Percentiles rank a stretch among this genome's conserved stretches.
Evolutionary conservation across 495 filamentous ascomycete genomes (phyloP).

Genomic region (Darksidea phi): DNA sequence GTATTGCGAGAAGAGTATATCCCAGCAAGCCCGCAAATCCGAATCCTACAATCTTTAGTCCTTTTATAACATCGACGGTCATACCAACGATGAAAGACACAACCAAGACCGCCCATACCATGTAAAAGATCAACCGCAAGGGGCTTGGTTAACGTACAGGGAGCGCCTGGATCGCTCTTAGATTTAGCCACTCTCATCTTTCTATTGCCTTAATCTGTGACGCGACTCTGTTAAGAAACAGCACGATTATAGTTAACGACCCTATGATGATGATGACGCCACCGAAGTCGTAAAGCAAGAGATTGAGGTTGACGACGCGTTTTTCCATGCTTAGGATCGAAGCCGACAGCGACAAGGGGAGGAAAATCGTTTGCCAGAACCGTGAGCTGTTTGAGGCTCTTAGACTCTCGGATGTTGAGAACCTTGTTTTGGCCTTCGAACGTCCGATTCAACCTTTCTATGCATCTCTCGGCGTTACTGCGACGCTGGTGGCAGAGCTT

Average conservation of each 20-base stretch:
- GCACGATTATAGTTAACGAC: not conserved
- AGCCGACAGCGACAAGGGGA: not conserved
- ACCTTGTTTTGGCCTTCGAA: not conserved
- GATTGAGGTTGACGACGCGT: not conserved
- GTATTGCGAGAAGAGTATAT: not conserved
- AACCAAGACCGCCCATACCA: not conserved
- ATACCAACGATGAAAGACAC: not conserved
- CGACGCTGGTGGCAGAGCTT: not conserved
- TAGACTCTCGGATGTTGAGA: not conserved
- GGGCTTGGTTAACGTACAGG: not conserved
- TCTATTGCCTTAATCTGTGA: not conserved
- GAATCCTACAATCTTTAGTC: not conserved
- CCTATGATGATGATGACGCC: not conserved
- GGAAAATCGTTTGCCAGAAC: not conserved
- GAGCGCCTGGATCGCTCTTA: not conserved
- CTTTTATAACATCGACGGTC: not conserved
- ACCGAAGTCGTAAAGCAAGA: not conserved
- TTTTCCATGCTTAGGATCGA: constrained; percentile 1
- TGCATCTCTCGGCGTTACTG: not conserved
- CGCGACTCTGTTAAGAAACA: not conserved
- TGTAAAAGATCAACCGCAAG: not conserved
- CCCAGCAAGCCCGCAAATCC: not conserved
- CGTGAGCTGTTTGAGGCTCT: constrained; percentile 1
- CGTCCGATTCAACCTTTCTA: not conserved
- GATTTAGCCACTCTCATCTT: not conserved